Base-by-base conservation (phyloP, 139 green algal genomes). In the Trebouxia sp. region DNA sequence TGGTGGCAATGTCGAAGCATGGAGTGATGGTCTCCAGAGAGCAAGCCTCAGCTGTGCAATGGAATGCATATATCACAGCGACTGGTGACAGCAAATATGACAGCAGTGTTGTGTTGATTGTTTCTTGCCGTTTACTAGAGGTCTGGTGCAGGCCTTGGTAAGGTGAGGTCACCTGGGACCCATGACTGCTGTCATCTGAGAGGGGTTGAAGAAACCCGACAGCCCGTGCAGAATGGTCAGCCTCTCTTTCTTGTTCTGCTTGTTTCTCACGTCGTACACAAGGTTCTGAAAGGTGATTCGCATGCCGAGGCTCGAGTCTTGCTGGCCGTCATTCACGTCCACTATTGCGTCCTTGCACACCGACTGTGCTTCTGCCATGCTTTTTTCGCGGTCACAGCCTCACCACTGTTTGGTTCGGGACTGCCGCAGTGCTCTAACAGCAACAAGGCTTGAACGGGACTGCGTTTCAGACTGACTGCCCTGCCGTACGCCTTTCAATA, bases 151-250 rank as follows among this genome's bases (percentile, higher is more conserved):
- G n/a, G n/a, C n/a, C n/a, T n/a, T n/a, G n/a, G n/a, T n/a, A n/a
- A n/a, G n/a, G n/a, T n/a, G n/a, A n/a, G 50, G 32, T n/a, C 66
- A 58, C 41, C 48, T 75, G 20, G 79, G 79, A 6, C 79, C 79
- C 79, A 83, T 83, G 79, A 83, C 66, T 50, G 70, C 74, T 32
- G 80, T n/a, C 84, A 88, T 86, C 81, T 88, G 39, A 24, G 39
- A 53, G 20, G 77, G 65, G 7, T 79, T 65, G 35, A 85, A 84
- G 39, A 65, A 86, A 38, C 76, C 81, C 8, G 80, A 85, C 10
- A 88, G 76, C 0, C 70, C 47, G 9, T 79, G 66, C 20, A 88
- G 76, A 15, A 88, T 76, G 37, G 65, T 30, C 6, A 88, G 45
- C 41, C 62, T 82, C 43, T 84, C 30, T 26, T 65, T 79, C 30